Evolutionary conservation across 2,329 filamentous ascomycete genomes (phyloP), one percentile per base, ranked within the genome.

Genomic region (Bipolaris victoriae): DNA sequence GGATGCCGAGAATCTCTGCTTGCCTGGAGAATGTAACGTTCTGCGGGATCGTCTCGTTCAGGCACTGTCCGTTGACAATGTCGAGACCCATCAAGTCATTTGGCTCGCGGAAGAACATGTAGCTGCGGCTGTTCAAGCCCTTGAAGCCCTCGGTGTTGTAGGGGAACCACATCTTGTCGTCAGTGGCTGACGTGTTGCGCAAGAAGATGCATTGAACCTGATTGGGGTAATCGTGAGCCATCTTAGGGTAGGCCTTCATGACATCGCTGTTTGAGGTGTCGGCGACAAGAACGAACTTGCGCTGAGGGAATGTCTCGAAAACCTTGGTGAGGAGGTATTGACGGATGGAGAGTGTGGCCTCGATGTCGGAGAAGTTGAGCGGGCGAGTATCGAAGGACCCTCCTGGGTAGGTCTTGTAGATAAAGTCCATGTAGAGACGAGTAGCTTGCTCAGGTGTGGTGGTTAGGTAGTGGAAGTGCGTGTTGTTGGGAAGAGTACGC

Each of bases 391-490:
- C 90, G 71, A 92, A 92, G 40, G 86, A 90, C 41, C 90, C 90
- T 13, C 87, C 83, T 0, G 90, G 90, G 71, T 93, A 93, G 6
- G 84, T 91, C 68, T 86, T 84, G 80, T 90, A 92, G 73, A 93
- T 92, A 76, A 89, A 84, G 58, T 89, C 83, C 89, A 92, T 91
- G 78, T 93, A 93, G 64, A 88, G 89, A 40, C 90, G 82, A 0
- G 90, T 91, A 4, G 87, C 83, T 73, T 93, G 90, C 76, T 92
- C 90, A 0, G 90, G 90, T 0, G 90, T 91, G 0, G 90, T 93
- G 0, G 90, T 93, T 18, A 93, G 81, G 77, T 93, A 93, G 77
- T 92, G 90, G 79, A 92, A 93, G 73, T 92, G 90, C 60, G 88
- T 81, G 57, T 63, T 63, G 67, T 90, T 83, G 0, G 85, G 83